phyloP scores from a whole-genome alignment of 208 protist species.

The Leishmania turanica region DNA sequence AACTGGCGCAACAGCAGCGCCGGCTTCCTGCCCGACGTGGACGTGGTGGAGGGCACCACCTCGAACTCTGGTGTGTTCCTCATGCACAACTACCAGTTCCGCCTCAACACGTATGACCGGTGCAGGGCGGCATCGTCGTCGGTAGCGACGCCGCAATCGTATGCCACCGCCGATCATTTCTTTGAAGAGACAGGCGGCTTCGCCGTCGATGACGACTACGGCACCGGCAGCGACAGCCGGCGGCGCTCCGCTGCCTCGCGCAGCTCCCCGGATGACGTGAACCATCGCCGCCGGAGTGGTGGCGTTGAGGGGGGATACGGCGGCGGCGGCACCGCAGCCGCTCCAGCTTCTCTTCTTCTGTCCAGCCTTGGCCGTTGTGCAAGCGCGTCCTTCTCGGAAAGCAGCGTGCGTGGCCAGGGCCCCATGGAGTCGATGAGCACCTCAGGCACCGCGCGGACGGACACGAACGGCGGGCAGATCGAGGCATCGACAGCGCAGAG shows the following conservation, averaged over 20 bases:
- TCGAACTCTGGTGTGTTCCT: conserved; percentile 8
- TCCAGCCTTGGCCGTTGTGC: background rate
- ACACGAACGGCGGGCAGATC: background rate
- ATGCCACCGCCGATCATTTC: background rate
- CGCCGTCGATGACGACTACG: conserved; percentile 6
- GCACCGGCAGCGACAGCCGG: background rate
- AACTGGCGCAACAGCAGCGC: background rate
- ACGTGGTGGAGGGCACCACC: conserved; percentile 12
- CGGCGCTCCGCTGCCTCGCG: background rate
- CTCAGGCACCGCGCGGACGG: background rate
- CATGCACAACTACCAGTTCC: conserved; percentile 14
- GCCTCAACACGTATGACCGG: background rate
- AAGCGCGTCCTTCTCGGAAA: background rate
- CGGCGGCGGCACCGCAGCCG: background rate
- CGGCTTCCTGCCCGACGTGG: conserved; percentile 3
- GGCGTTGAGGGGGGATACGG: background rate
- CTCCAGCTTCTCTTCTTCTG: background rate
- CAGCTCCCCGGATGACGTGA: background rate
- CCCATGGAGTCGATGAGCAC: background rate
- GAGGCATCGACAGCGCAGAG: background rate
- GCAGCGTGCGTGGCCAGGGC: background rate
- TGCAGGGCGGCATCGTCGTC: conserved; percentile 1
- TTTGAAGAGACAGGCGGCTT: conserved; percentile 4
- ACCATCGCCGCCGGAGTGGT: background rate
- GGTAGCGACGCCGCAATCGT: conserved; percentile 8